Base-by-base conservation (phyloP, 192 early-diverging fungal genomes). In the Piromyces finnis region DNA sequence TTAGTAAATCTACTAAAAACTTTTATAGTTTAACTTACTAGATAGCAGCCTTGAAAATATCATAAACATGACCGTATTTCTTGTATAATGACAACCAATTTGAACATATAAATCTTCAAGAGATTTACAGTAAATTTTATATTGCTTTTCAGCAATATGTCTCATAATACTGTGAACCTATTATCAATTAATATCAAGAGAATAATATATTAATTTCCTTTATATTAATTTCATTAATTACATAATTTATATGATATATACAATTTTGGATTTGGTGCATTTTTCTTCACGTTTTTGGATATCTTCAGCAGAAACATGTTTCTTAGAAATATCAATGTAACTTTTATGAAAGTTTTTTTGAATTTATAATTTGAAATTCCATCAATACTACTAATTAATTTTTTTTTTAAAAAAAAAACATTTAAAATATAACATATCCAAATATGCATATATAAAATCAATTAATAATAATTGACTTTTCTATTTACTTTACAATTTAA, bases 281-380 rank as follows among this genome's bases (percentile, higher is more conserved):
- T 92, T 92, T 81, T 98, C 96, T 83, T 96, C 94, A 86, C 96
- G 97, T 84, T 93, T 91, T 37, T 87, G 88, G 27, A 94, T 89
- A 82, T 99, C 96, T 83, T 97, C 96, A 16, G 93, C 88, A 22
- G 91, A 91, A 51, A 96, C 95, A 82, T 93, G 89, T 84, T 94
- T 92, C 91, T 99, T 99, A 12, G 95, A 96, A 84, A 99, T 84
- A 86, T 99, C 97, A 85, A 99, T 99, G 87, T 99, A 99, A 30
- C 96, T 92, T 93, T 80, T n/a, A 29, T 5, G n/a, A 39, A 77
- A 29, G 18, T 15, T 7, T 16, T 5, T 68, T 79, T 81, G 2
- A 41, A 5, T 17, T 81, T n/a, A n/a, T 81, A 15, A 26, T 29
- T 28, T 28, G 26, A 68, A 30, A 39, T 81, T 78, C 29, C 30